Evolutionary conservation across 352 stramenopile genomes (phyloP).

Genomic region (Phytophthora sansomeana): DNA sequence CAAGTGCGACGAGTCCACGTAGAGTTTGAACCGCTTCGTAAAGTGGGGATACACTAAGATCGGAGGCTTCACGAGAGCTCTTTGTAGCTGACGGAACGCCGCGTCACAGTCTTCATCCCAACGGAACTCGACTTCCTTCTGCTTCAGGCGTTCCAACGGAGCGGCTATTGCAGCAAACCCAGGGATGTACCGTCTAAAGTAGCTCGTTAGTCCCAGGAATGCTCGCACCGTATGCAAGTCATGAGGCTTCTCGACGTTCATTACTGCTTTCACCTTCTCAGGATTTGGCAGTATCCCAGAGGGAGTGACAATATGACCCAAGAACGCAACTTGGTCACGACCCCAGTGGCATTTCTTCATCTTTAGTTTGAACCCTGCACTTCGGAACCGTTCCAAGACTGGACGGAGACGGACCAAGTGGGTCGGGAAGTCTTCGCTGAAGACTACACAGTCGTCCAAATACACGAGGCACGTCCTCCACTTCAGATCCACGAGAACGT

Average conservation of each 20-base stretch:
- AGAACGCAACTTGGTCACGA: neutral
- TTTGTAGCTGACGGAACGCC: neutral
- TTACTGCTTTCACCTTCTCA: neutral
- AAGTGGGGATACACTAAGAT: slow-evolving; percentile 10
- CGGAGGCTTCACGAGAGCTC: neutral
- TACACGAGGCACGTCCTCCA: slow-evolving; percentile 1
- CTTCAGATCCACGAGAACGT: neutral
- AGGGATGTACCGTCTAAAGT: neutral
- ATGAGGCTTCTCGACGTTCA: neutral
- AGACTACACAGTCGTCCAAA: neutral
- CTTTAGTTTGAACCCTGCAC: slow-evolving; percentile 3
- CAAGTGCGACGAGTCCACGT: neutral
- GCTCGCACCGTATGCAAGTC: neutral
- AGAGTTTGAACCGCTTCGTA: neutral
- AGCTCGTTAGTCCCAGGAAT: neutral
- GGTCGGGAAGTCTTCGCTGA: neutral
- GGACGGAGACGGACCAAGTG: neutral
- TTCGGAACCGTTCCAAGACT: neutral
- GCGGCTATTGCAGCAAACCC: slow-evolving; percentile 3
- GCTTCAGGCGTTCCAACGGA: slow-evolving; percentile 1
- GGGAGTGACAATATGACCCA: neutral
- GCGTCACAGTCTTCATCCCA: slow-evolving; percentile 8
- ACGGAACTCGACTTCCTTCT: neutral
- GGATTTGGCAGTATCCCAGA: neutral
- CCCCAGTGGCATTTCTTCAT: slow-evolving; percentile 1